These are phyloP conservation scores for Benincasa hispida DNA, from an alignment of 306 rosid genomes.

Conservation along the genomic window DNA sequence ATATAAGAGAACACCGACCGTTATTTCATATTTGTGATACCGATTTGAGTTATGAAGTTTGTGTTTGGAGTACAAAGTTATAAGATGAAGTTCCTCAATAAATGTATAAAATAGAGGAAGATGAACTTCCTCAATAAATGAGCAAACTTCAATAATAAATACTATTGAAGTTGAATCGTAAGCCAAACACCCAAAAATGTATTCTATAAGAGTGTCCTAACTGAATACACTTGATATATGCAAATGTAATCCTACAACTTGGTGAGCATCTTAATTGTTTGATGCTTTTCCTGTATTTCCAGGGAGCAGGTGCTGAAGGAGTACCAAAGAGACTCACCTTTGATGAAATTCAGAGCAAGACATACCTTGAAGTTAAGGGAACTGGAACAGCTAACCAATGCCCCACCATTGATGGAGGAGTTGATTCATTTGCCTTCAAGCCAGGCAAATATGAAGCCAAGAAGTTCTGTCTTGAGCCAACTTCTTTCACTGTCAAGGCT, in stretches of 20 bases:
- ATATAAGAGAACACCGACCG: too few relatives aligned
- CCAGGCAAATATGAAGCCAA: conserved; percentile 70
- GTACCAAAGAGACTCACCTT: conserved; percentile 70
- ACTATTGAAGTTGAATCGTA: too few relatives aligned
- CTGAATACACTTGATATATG: neutral
- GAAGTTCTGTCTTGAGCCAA: conserved; percentile 81
- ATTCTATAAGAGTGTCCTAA: neutral
- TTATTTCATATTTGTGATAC: too few relatives aligned
- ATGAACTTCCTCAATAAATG: too few relatives aligned
- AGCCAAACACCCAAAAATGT: too few relatives aligned
- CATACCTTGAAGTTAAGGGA: conserved; percentile 88
- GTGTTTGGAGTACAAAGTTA: too few relatives aligned
- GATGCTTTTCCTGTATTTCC: neutral
- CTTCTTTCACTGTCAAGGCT: conserved; percentile 93
- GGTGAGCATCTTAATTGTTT: neutral
- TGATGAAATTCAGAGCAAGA: conserved; percentile 94
- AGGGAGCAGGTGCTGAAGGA: conserved; percentile 97
- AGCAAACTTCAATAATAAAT: too few relatives aligned
- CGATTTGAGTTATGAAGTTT: too few relatives aligned
- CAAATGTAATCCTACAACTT: neutral
- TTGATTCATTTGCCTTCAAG: conserved; percentile 61
- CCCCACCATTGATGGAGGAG: conserved; percentile 84
- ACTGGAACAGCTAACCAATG: conserved; percentile 95
- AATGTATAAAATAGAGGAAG: too few relatives aligned
- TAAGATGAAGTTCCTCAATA: too few relatives aligned